Evolutionary conservation across 345 rosid species (phyloP).

Genomic region (Cardiospermum halicacabum): DNA sequence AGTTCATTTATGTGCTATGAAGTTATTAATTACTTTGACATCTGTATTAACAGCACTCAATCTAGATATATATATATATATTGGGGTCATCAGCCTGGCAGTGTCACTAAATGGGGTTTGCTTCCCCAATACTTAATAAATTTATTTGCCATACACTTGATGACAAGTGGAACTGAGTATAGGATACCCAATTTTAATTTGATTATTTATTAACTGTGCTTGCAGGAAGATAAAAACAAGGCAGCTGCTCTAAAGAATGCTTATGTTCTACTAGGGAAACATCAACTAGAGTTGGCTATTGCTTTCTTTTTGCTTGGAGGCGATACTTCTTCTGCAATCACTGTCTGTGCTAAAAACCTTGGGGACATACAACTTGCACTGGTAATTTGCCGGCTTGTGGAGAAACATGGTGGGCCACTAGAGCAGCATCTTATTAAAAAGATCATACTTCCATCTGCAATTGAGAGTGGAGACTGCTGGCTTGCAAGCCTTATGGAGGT

Average conservation of each 20-base stretch:
- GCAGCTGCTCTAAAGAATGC: slow-evolving; percentile 96
- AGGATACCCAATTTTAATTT: not conserved
- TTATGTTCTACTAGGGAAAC: slow-evolving; percentile 89
- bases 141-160: not conserved
- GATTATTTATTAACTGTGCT: slow-evolving; percentile 6
- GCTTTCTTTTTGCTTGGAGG: slow-evolving; percentile 96
- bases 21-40: slow-evolving; percentile 6
- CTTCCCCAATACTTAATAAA: not conserved
- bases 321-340: slow-evolving; percentile 78
- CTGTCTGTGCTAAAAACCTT: slow-evolving; percentile 80
- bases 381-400: slow-evolving; percentile 80
- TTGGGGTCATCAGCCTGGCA: not conserved
- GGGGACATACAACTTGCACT: slow-evolving; percentile 92
- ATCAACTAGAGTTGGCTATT: slow-evolving; percentile 82
- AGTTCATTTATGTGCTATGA: slow-evolving; percentile 1
- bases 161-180: slow-evolving; percentile 7
- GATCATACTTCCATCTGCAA: slow-evolving; percentile 67
- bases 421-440: slow-evolving; percentile 60
- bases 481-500: slow-evolving; percentile 83
- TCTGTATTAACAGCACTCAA: not conserved
- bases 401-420: slow-evolving; percentile 68
- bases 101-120: not conserved
- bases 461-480: slow-evolving; percentile 78
- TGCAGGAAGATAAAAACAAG: slow-evolving; percentile 87
- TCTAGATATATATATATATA: too few relatives aligned